These are phyloP conservation scores for Trichosporon sp. DNA, from an alignment of 1,284 basidiomycete species.

Conservation along the genomic window DNA sequence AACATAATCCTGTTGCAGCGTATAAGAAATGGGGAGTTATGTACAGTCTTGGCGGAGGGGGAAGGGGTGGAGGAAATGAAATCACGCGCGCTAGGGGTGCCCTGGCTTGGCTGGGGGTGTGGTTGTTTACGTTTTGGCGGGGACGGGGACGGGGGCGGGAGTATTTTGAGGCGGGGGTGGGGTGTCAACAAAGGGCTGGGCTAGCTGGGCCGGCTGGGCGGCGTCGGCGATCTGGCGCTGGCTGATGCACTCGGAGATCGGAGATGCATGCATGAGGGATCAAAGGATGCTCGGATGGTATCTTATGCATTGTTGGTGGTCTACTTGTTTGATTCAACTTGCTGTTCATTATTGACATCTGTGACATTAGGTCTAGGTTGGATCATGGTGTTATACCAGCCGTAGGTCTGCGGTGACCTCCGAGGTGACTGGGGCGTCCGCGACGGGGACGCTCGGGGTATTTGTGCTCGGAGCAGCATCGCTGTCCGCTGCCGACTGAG, in stretches of 20 bases:
- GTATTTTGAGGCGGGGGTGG: too few relatives aligned
- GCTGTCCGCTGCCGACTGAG: too few relatives aligned
- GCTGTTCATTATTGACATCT: neutral
- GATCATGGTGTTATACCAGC: neutral
- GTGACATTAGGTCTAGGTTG: neutral
- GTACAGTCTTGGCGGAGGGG: too few relatives aligned
- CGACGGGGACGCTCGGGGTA: too few relatives aligned
- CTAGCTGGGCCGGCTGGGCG: neutral
- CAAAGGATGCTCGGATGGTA: neutral
- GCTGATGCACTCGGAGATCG: too few relatives aligned
- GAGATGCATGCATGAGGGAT: neutral
- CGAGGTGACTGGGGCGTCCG: neutral
- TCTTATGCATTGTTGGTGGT: neutral
- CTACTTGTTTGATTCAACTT: neutral
- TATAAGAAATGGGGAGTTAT: neutral
- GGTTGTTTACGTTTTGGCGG: neutral
- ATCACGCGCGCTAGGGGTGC: neutral
- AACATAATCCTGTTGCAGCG: constrained; percentile 27
- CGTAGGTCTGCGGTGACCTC: neutral
- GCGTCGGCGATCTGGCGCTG: neutral
- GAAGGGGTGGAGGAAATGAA: neutral
- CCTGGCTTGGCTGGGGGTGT: neutral
- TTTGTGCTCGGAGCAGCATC: too few relatives aligned
- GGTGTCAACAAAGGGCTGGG: neutral
- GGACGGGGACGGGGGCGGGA: too few relatives aligned